A percentile compares a stretch with the other conserved stretches of the same genome.
Conservation (phyloP, 2,329 filamentous ascomycete genomes). For the Xylariaceae sp. region DNA sequence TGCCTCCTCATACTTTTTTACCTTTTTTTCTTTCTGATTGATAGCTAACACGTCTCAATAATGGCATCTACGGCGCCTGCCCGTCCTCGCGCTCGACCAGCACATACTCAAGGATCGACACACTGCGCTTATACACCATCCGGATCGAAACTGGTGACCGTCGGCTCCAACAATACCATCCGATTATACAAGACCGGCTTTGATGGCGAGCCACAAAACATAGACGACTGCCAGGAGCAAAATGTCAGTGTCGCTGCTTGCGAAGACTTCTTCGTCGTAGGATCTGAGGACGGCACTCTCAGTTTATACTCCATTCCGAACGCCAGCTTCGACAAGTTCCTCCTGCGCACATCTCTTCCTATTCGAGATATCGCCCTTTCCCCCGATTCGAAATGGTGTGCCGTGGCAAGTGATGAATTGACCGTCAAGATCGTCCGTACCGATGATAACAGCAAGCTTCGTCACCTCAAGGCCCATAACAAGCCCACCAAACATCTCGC, state of each 20-base stretch:
- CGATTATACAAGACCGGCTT: slow-evolving; percentile 89
- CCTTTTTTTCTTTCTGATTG: neutral
- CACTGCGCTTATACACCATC: slow-evolving; percentile 86
- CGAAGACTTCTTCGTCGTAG: slow-evolving; percentile 80
- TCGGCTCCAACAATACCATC: slow-evolving; percentile 89
- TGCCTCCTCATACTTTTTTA: neutral
- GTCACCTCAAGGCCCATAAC: slow-evolving; percentile 76
- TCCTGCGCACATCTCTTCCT: slow-evolving; percentile 79
- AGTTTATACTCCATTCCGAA: slow-evolving; percentile 81
- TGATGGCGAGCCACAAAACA: slow-evolving; percentile 85
- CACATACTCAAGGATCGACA: slow-evolving; percentile 80
- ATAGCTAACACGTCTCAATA: neutral
- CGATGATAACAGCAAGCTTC: slow-evolving; percentile 70
- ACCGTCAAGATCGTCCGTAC: slow-evolving; percentile 86
- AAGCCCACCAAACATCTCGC: slow-evolving; percentile 88
- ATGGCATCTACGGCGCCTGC: slow-evolving; percentile 40
- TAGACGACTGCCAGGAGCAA: slow-evolving; percentile 86
- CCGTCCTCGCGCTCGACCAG: slow-evolving; percentile 61
- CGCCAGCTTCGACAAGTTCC: slow-evolving; percentile 71
- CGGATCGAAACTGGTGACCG: slow-evolving; percentile 81
- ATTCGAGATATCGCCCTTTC: slow-evolving; percentile 83
- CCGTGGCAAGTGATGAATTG: slow-evolving; percentile 94
- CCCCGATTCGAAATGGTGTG: slow-evolving; percentile 78
- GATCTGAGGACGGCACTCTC: slow-evolving; percentile 93
- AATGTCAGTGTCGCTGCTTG: slow-evolving; percentile 75